Evolutionary conservation across 331 rosid species (phyloP).

Genomic region (Quercus tomentella): DNA sequence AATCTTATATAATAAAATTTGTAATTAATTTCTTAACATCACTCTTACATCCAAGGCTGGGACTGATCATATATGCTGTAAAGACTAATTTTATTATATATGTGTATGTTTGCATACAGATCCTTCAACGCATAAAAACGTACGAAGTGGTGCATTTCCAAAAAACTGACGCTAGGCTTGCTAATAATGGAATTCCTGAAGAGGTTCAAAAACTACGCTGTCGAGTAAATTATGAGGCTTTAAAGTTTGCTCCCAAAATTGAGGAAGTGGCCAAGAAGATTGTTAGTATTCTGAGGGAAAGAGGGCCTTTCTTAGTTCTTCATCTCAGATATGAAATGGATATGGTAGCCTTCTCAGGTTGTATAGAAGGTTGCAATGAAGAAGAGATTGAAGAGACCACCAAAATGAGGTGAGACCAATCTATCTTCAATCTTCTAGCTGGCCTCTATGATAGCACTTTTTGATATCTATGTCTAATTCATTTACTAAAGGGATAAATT

Average conservation of each 20-base stretch:
- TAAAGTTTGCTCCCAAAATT: conserved; percentile 77
- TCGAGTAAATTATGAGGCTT: conserved; percentile 73
- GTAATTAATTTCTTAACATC: no score
- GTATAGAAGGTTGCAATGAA: conserved; percentile 73
- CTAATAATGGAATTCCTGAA: conserved; percentile 74
- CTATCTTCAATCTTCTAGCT: neutral
- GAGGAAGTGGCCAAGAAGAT: conserved; percentile 81
- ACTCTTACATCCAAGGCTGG: no score
- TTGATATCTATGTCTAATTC: no score
- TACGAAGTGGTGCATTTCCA: conserved; percentile 82
- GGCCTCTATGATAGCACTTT: no score
- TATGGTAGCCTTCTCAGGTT: conserved; percentile 93
- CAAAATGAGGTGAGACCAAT: conserved; percentile 68
- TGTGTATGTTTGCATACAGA: conserved; percentile 30
- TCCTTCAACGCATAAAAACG: conserved; percentile 73
- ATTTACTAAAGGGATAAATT: neutral
- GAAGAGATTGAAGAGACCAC: conserved; percentile 88
- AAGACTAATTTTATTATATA: conserved; percentile 1
- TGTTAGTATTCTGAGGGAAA: conserved; percentile 61
- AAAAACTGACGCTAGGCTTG: conserved; percentile 84
- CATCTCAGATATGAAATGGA: conserved; percentile 93
- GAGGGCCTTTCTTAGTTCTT: conserved; percentile 79
- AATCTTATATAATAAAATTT: no score
- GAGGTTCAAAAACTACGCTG: conserved; percentile 86
- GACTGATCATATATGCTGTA: neutral